Evolutionary conservation across 148 eudicot genomes (phyloP).

Genomic region (Cornus kousa): DNA sequence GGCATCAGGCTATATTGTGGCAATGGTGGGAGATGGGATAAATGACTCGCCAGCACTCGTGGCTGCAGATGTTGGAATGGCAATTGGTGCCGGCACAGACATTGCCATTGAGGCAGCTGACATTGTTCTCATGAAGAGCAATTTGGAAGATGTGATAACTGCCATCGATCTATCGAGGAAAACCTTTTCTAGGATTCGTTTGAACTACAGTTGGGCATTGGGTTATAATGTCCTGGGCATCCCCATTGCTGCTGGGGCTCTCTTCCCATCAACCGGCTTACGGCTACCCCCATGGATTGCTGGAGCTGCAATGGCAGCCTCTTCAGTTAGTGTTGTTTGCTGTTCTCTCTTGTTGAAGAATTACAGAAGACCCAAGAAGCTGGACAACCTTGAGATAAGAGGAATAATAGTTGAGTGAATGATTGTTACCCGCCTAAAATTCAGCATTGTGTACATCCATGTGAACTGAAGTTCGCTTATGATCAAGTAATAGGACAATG

Average conservation of each 20-base stretch:
- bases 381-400: constrained; percentile 50
- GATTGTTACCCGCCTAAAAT: not conserved
- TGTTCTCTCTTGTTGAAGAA: constrained; percentile 85
- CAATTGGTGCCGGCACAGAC: constrained; percentile 97
- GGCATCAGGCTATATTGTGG: constrained; percentile 68
- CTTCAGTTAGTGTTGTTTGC: constrained; percentile 95
- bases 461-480: no score
- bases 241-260: constrained; percentile 83
- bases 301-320: constrained; percentile 99
- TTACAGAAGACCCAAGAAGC: constrained; percentile 66
- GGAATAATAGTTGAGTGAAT: constrained; percentile 52
- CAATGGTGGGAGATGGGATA: constrained; percentile 98
- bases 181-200: constrained; percentile 76
- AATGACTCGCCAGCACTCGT: constrained; percentile 97
- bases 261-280: constrained; percentile 70
- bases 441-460: not conserved
- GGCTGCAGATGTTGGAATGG: constrained; percentile 97
- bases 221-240: constrained; percentile 84
- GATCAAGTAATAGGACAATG: no score
- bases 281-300: constrained; percentile 97
- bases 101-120: constrained; percentile 99
- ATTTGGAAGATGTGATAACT: constrained; percentile 84
- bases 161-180: constrained; percentile 94
- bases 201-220: constrained; percentile 91
- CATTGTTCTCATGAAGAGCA: constrained; percentile 84